phyloP scores from a whole-genome alignment of 352 stramenopile genomes.

The Globisporangium lucens region DNA sequence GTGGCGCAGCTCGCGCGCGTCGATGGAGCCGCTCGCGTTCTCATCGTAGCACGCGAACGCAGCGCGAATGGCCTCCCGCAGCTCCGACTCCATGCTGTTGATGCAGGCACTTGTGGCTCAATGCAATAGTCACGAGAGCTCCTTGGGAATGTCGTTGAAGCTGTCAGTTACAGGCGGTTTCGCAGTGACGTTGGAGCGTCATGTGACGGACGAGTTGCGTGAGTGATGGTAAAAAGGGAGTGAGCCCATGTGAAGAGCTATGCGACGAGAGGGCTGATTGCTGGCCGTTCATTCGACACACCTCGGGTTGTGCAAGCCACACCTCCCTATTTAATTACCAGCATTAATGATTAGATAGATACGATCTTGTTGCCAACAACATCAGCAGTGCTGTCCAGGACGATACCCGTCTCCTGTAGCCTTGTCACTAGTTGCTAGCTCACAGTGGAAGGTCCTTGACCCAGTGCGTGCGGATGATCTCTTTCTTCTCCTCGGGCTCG shows the following conservation, averaged over 20 bases:
- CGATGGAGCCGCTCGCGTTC: constrained; percentile 54
- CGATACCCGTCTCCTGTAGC: neutral
- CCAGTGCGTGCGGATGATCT: constrained; percentile 79
- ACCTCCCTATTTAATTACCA: neutral
- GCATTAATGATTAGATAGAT: neutral
- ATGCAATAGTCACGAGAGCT: neutral
- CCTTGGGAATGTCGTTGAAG: neutral
- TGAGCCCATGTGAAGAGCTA: constrained; percentile 5
- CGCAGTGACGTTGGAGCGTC: neutral
- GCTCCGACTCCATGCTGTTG: constrained; percentile 23
- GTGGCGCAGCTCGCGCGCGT: constrained; percentile 38
- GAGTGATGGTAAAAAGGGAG: neutral
- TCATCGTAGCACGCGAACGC: constrained; percentile 63
- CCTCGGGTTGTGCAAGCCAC: neutral
- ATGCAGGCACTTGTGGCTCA: neutral
- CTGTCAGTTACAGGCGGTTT: constrained; percentile 4
- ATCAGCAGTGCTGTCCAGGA: neutral
- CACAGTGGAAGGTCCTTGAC: constrained; percentile 22
- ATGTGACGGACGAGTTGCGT: neutral
- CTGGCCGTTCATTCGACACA: neutral
- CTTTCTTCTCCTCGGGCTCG: constrained; percentile 40
- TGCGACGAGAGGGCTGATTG: neutral
- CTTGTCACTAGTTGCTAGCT: neutral
- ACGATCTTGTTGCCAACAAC: neutral
- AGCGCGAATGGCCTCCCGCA: constrained; percentile 47